Evolutionary conservation across 352 stramenopile genomes (phyloP), one percentile per base, ranked within the genome.

Genomic region (Pythium apleroticum): DNA sequence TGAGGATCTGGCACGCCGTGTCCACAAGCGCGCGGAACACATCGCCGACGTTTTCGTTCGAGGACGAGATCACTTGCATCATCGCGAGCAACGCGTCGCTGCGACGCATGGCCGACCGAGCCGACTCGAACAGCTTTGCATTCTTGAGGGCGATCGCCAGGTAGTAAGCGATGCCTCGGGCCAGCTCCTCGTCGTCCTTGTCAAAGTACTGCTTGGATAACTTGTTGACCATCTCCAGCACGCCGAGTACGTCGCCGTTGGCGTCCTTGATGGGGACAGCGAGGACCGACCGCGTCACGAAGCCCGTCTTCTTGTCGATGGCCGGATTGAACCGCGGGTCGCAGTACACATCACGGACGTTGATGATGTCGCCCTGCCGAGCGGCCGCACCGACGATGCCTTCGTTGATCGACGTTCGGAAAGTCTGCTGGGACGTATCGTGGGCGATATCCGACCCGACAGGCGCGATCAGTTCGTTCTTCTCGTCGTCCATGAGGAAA

Each of bases 211-310:
- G 65, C 66, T 90, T 90, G 2, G 77, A 73, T 12, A 80, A 63
- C 52, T 90, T 90, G 66, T 89, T 83, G 41, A 87, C 54, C 28
- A 93, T 75, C 65, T 89, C 84, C 24, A 93, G 52, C 24, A 88
- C 80, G 48, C 80, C 84, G 2, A 93, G 73, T 9, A 95, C 79
- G 19, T 72, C 58, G n/a, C 78, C 81, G 3, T 76, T 78, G 1
- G 78, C 72, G 69, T 95, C 84, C 41, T 88, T 88, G 24, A 97
- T 89, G 0, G 90, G 90, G 20, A 96, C 77, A 0, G 78, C 86
- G 27, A 97, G 71, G 27, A 97, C 76, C 20, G 75, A 84, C 27
- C 81, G 82, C 9, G 86, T 95, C 17, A 79, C 54, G 49, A 89
- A 95, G 15, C 84, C 84, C 12, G 77, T 86, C 22, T 78, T 74